A percentile compares a stretch with the other conserved stretches of the same genome.
Conservation (phyloP, 2,329 filamentous ascomycete genomes). For the Hirsutella thompsonii region DNA sequence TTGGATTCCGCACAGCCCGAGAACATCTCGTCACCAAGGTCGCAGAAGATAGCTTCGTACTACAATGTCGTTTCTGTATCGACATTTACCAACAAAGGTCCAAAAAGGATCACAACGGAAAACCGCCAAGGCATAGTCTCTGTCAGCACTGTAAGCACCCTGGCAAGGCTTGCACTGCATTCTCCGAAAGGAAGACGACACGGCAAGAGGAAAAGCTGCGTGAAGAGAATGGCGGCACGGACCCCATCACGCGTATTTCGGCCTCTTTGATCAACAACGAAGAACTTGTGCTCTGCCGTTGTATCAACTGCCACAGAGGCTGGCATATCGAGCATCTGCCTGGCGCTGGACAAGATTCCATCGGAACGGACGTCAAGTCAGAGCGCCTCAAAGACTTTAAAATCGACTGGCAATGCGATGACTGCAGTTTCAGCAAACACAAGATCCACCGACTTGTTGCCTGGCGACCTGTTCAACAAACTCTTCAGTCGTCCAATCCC, state of each 20-base stretch:
- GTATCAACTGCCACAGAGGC: conserved; percentile 58
- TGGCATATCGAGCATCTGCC: conserved; percentile 82
- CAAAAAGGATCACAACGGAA: conserved; percentile 10
- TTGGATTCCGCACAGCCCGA: conserved; percentile 58
- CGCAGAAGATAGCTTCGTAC: conserved; percentile 59
- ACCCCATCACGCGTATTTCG: conserved; percentile 58
- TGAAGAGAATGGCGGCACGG: conserved; percentile 63
- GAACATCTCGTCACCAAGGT: conserved; percentile 91
- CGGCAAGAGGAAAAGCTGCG: conserved; percentile 76
- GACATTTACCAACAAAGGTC: conserved; percentile 58
- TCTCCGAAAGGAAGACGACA: conserved; percentile 58
- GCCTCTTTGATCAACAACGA: conserved; percentile 58
- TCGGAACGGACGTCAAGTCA: conserved; percentile 17
- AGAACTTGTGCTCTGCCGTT: conserved; percentile 72
- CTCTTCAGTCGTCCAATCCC: conserved; percentile 10
- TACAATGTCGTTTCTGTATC: conserved; percentile 84
- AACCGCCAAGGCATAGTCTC: conserved; percentile 54
- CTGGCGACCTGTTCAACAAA: conserved; percentile 59
- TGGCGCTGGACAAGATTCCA: conserved; percentile 20
- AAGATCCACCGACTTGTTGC: conserved; percentile 74
- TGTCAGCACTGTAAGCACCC: conserved; percentile 57
- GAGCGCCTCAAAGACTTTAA: conserved; percentile 62
- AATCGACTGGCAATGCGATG: conserved; percentile 64
- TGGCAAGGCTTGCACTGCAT: conserved; percentile 62
- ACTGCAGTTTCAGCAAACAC: conserved; percentile 51